phyloP scores from a whole-genome alignment of 163 green algal genomes.

The Scenedesmus sp. region DNA sequence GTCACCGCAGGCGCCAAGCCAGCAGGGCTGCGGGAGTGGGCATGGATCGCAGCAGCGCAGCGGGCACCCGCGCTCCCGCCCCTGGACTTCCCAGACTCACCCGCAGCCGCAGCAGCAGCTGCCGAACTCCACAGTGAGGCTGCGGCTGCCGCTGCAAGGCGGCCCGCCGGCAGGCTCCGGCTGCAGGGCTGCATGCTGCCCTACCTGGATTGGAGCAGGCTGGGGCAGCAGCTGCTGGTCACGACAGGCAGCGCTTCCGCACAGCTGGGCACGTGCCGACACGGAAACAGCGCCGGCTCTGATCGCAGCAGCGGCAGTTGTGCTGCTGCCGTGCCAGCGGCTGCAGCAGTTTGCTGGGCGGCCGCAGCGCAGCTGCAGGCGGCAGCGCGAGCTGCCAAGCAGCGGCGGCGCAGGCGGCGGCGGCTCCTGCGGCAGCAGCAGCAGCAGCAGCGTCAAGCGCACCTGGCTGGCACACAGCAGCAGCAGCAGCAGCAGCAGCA shows the following conservation, averaged over 20 bases:
- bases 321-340: neutral
- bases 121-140: neutral
- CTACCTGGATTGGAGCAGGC: conserved; percentile 21
- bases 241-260: neutral
- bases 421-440: neutral
- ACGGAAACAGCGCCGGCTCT: neutral
- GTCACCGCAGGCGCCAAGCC: conserved; percentile 23
- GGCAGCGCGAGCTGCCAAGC: conserved; percentile 21
- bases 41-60: conserved; percentile 24
- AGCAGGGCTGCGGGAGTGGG: conserved; percentile 32
- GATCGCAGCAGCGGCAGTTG: neutral
- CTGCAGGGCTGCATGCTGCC: neutral
- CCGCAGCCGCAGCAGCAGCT: conserved; percentile 18
- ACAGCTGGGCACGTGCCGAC: neutral
- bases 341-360: conserved; percentile 14
- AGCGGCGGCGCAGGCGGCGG: neutral
- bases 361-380: conserved; percentile 10
- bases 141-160: neutral
- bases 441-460: conserved; percentile 13
- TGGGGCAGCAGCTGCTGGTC: conserved; percentile 35
- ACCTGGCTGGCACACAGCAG: neutral
- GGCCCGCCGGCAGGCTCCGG: neutral
- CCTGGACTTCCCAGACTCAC: conserved; percentile 24
- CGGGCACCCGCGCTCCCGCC: neutral
- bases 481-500: conserved; percentile 19